Base-by-base conservation (phyloP, 2,329 filamentous ascomycete genomes). In the Fusarium zealandicum region DNA sequence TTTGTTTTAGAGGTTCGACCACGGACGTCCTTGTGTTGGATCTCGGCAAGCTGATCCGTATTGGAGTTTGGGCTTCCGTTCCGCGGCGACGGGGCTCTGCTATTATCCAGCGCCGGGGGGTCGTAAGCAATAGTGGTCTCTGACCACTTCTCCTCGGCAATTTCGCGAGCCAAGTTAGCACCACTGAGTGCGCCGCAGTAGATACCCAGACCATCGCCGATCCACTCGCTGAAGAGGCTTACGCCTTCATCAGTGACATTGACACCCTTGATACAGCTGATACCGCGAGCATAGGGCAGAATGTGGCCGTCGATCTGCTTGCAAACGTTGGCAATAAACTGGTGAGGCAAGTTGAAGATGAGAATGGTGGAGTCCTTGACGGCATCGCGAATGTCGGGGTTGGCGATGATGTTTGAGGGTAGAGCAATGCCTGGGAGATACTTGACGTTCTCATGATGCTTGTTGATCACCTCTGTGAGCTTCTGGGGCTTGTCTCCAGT, bases 221-320 rank as follows among this genome's bases (percentile, higher is more conserved):
- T 99, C 74, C 89, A 92, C 77, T 99, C 95, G 48, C 90, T 96
- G 79, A 99, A 97, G 48, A 99, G 83, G 68, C 87, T 88, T 65
- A 98, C 87, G 49, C 90, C 91, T 43, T 90, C 87, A 68, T 93
- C 90, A 4, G 90, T 88, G 28, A 99, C 95, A 66, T 96, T 90
- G 57, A 99, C 93, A 66, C 95, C 95, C 81, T 99, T 99, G 78
- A 98, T 97, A 76, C 95, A 99, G 72, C 92, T 96, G 70, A 99
- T 92, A 54, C 92, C 95, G 59, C 96, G 87, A 20, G 95, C 93
- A 69, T 87, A 98, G 6, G 95, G 95, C 25, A 97, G 77, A 62
- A 97, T 96, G 68, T 96, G 88, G 56, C 93, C 95, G 69, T 89
- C 83, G 58, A 99, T 81, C 72, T 92, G 87, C 61, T 89, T 83